Evolutionary conservation across 371 early-diverging fungal species (phyloP).

Genomic region (Mucor velutinosus): DNA sequence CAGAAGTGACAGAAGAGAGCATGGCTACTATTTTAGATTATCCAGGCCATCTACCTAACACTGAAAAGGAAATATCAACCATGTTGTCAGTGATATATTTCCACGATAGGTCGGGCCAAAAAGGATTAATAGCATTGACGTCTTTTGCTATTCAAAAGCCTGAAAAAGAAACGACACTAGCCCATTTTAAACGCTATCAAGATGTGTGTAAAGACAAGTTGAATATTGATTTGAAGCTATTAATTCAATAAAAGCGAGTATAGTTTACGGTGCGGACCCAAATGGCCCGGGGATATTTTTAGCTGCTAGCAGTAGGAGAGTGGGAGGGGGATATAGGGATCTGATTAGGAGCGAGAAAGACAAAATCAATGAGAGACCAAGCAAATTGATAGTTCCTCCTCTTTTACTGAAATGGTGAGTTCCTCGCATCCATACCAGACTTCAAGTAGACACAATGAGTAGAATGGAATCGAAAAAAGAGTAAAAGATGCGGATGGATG

Average conservation of each 20-base stretch:
- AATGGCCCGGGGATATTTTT: neutral
- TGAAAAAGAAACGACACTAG: conserved; percentile 16
- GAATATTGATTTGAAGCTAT: conserved; percentile 17
- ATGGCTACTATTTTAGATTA: conserved; percentile 60
- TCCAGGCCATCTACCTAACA: conserved; percentile 60
- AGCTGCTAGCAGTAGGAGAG: neutral
- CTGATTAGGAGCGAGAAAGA: neutral
- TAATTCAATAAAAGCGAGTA: conserved; percentile 14
- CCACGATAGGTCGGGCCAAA: conserved; percentile 21
- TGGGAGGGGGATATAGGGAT: neutral
- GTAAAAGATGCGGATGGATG: neutral
- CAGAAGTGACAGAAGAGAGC: conserved; percentile 33
- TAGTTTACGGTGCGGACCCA: neutral
- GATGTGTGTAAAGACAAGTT: conserved; percentile 10
- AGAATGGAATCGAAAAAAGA: neutral
- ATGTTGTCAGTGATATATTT: conserved; percentile 64
- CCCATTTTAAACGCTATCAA: conserved; percentile 29
- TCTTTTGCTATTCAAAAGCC: conserved; percentile 33
- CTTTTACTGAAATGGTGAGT: conserved; percentile 42
- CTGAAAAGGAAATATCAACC: conserved; percentile 34
- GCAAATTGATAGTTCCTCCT: conserved; percentile 17
- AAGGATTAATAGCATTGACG: conserved; percentile 37
- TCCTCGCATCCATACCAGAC: neutral
- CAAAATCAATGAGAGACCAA: neutral
- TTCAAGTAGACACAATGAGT: neutral